Evolutionary conservation across 192 early-diverging fungal genomes (phyloP), one percentile per base, ranked within the genome.

Genomic region (Borealophlyctis nickersoniae): DNA sequence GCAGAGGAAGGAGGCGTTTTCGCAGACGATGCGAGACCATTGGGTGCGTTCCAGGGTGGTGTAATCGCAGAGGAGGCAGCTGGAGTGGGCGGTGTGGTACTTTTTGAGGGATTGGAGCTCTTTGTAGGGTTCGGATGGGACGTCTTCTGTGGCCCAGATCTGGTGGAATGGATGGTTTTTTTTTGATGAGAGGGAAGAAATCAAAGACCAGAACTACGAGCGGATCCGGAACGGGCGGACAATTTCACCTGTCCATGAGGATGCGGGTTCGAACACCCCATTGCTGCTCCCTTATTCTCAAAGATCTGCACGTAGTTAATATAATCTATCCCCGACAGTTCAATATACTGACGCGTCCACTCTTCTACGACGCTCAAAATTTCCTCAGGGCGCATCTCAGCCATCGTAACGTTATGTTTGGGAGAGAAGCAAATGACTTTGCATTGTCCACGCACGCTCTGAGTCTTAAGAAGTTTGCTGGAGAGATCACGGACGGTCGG

Each of bases 211-310:
- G n/a, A 13, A 56, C 54, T 24, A 68, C 0, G 30, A 30, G 4
- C n/a, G 66, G 29, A 70, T 2, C 32, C 23, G n/a, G n/a, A n/a
- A n/a, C n/a, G 35, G 16, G 52, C 14, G 2, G 23, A 29, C 23
- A 24, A 59, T 24, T 19, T 26, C 66, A 79, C 78, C 70, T 96
- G 94, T 36, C 93, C 88, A 52, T 98, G 96, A 36, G 94, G 94
- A 69, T 98, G 96, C 24, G 96, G 94, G 69, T 94, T 96, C 28
- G 92, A 95, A 73, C 96, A 98, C 13, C 96, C 96, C 96, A 98
- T 96, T 45, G 86, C 81, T 0, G 89, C 77, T 7, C 96, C 96
- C 78, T 98, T 98, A 80, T 98, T 98, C 66, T 98, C 96, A 82
- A 98, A 98, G 50, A 98, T 79, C 77, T 96, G 93, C 35, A 93